phyloP scores from a whole-genome alignment of 768 basidiomycete genomes.

The Aureoboletus auriporus region DNA sequence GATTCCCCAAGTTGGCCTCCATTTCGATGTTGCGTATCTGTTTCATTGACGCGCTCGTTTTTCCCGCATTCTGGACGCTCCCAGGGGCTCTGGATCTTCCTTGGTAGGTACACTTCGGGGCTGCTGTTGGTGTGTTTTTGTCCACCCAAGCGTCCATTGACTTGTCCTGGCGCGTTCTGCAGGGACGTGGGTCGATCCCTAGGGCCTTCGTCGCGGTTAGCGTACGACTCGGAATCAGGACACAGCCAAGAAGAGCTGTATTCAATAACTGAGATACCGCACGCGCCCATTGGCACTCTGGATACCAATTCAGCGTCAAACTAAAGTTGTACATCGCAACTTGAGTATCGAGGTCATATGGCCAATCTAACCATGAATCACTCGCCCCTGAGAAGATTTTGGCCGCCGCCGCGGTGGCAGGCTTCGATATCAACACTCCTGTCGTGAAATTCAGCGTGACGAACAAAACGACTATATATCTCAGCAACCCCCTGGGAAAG shows the following conservation, averaged over 20 bases:
- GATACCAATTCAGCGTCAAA: constrained; percentile 20
- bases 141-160: too few species aligned
- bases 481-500: constrained; percentile 27
- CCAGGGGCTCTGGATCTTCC: too few species aligned
- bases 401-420: constrained; percentile 19
- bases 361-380: background rate
- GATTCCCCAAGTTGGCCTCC: too few species aligned
- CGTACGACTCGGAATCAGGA: background rate
- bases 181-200: too few species aligned
- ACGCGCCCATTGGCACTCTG: constrained; percentile 22
- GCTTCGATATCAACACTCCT: constrained; percentile 21
- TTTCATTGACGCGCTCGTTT: too few species aligned
- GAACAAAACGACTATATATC: constrained; percentile 23
- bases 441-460: constrained; percentile 21
- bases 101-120: too few species aligned
- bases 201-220: too few species aligned
- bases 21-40: too few species aligned
- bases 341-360: too few species aligned
- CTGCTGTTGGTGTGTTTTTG: too few species aligned
- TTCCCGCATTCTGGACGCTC: too few species aligned
- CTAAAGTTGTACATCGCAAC: constrained; percentile 22
- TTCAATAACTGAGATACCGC: background rate
- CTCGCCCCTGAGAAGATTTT: constrained; percentile 16
- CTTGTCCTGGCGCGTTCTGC: too few species aligned
- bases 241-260: background rate